Base-by-base conservation (phyloP, 169 alveolate species). In the Plasmodium gonderi region DNA sequence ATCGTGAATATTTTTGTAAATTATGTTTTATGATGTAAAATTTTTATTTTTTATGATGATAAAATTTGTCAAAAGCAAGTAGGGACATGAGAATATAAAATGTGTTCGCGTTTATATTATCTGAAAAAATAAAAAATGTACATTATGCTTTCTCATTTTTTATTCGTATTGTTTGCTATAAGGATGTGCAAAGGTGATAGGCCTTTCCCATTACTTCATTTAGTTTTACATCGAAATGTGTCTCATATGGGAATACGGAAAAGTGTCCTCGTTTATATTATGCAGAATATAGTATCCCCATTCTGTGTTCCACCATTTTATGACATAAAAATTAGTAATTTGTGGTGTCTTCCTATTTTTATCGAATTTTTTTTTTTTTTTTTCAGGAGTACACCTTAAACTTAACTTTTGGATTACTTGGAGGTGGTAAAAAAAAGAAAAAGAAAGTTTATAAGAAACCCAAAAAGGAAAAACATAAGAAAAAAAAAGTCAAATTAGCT, bases 401-500 rank as follows among this genome's bases (percentile, higher is more conserved):
- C 77, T 81, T 90, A 90, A 79, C 44, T 17, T 81, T 80, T 44
- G 82, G 91, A 72, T 65, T 90, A 76, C 89, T 91, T 64, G 99
- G 99, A 26, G 99, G 99, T 76, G 99, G 98, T 95, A 98, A 98
- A 95, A 98, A 98, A 95, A 97, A 98, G 80, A 98, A 98, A 97
- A 98, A 97, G 98, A 98, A 98, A 97, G 97, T 96, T 76, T 97
- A 97, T 96, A 97, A 98, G 91, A 97, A 97, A 87, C 99, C 99
- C 49, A 98, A 98, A 97, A 97, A 97, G 92, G 96, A 95, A 80
- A 98, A 98, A 97, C 99, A 99, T 96, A 98, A 98, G 98, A 98
- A 98, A 98, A 99, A 98, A 98, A 99, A 99, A 98, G 99, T 98
- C 77, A 98, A 98, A 97, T 97, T 98, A 80, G 99, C 99, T 44